Evolutionary conservation across 805 yeast genomes (phyloP).

Genomic region (Lachancea quebecensis): DNA sequence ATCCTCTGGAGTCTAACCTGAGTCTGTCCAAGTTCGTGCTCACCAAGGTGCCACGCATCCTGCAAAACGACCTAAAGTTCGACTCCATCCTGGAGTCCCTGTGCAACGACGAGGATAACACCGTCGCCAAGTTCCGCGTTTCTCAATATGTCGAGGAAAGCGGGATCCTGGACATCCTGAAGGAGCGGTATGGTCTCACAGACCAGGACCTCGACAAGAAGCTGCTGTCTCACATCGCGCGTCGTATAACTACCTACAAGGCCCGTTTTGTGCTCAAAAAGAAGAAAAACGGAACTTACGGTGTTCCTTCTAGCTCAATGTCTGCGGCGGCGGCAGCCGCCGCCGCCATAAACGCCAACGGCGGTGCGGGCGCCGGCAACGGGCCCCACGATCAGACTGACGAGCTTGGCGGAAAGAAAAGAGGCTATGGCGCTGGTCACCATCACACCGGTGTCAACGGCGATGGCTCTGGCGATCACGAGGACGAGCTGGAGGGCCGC

Average conservation of each 20-base stretch:
- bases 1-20: conserved; percentile 29
- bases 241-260: conserved; percentile 32
- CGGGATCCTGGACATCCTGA: conserved; percentile 27
- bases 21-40: conserved; percentile 27
- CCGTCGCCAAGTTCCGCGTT: conserved; percentile 29
- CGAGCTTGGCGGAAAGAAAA: background rate
- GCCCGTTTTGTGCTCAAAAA: conserved; percentile 31
- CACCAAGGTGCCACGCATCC: conserved; percentile 29
- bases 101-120: conserved; percentile 27
- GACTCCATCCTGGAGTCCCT: conserved; percentile 27
- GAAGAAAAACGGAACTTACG: conserved; percentile 29
- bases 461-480: background rate
- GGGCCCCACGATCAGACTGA: background rate
- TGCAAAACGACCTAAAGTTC: conserved; percentile 30
- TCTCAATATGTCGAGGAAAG: conserved; percentile 30
- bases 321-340: conserved; percentile 14
- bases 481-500: conserved; percentile 8
- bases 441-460: background rate
- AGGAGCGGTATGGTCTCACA: conserved; percentile 25
- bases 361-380: conserved; percentile 1
- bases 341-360: conserved; percentile 11
- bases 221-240: conserved; percentile 25
- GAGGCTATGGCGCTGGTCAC: background rate
- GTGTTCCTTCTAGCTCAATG: conserved; percentile 10
- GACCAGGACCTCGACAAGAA: conserved; percentile 29